A percentile compares a stretch with the other conserved stretches of the same genome.
Evolutionary conservation across 441 rosid genomes (phyloP).

Genomic region (Geranium incanum): DNA sequence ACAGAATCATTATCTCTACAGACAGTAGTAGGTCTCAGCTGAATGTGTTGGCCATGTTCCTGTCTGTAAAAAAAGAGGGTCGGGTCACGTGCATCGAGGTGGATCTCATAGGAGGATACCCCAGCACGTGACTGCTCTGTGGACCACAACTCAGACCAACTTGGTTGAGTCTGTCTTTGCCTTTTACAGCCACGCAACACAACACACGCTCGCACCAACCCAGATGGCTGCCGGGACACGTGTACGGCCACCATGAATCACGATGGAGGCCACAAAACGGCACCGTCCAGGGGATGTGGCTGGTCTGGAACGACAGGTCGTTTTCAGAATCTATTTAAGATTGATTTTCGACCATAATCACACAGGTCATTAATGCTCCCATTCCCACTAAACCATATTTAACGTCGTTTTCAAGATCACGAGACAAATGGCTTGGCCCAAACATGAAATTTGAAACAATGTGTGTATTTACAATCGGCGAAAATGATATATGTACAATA

Average conservation of each 20-base stretch:
- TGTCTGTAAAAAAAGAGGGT: not conserved
- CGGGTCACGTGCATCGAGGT: conserved; percentile 28
- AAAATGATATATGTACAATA: not conserved
- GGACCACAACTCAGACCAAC: conserved; percentile 12
- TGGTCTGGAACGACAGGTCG: not conserved
- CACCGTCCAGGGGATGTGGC: not conserved
- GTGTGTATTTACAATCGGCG: not conserved
- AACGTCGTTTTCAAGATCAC: not conserved
- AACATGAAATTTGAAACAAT: not conserved
- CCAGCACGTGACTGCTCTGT: conserved; percentile 21
- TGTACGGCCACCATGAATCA: not conserved
- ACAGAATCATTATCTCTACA: not conserved
- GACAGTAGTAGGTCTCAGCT: no score
- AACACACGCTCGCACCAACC: not conserved
- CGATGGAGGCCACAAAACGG: no score
- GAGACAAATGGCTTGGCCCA: not conserved
- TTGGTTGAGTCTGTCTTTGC: not conserved
- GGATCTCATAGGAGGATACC: conserved; percentile 24
- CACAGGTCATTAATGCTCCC: no score
- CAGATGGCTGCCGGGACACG: not conserved
- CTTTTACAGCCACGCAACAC: not conserved
- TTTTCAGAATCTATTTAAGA: not conserved
- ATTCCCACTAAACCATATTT: no score
- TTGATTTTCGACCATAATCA: not conserved
- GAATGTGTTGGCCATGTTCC: not conserved